These are phyloP conservation scores for Phanerochaete sordida DNA, from an alignment of 768 basidiomycete species.

Conservation along the genomic window DNA sequence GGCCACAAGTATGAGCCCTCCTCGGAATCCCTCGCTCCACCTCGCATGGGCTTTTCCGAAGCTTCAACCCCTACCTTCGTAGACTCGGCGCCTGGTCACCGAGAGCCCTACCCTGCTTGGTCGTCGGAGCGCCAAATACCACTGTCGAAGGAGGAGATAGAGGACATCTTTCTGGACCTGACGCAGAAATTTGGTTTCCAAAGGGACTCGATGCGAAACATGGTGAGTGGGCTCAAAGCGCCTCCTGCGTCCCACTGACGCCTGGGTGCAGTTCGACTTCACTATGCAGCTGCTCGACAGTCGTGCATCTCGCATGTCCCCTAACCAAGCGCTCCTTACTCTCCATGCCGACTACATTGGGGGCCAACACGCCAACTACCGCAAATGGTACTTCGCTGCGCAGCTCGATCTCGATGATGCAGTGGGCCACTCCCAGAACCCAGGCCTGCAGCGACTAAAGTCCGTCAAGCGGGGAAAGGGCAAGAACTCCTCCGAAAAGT, in stretches of 20 bases:
- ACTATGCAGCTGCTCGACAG: constrained; percentile 97
- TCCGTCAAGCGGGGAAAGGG: constrained; percentile 54
- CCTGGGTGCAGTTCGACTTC: constrained; percentile 79
- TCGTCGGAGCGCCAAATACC: constrained; percentile 88
- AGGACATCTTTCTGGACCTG: constrained; percentile 96
- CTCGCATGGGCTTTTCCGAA: constrained; percentile 59
- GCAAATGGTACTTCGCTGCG: constrained; percentile 99
- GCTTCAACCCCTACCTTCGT: constrained; percentile 71
- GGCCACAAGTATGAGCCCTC: constrained; percentile 69
- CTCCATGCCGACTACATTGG: constrained; percentile 99
- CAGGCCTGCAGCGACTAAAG: constrained; percentile 80
- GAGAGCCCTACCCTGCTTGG: constrained; percentile 96
- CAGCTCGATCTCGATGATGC: constrained; percentile 99
- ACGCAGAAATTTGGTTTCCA: constrained; percentile 99
- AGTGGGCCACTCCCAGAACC: constrained; percentile 88
- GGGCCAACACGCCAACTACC: constrained; percentile 96
- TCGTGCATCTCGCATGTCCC: constrained; percentile 94
- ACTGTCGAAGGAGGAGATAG: constrained; percentile 98
- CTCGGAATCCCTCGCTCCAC: constrained; percentile 68
- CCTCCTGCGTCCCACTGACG: not conserved
- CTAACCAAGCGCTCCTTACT: constrained; percentile 91
- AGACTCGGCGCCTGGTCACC: constrained; percentile 58
- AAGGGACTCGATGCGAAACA: constrained; percentile 92
- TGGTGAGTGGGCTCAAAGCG: constrained; percentile 46
- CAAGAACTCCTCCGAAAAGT: constrained; percentile 58